Conservation (phyloP, 129 eudicot genomes). For the Chrysanthemum lavandulifolium region DNA sequence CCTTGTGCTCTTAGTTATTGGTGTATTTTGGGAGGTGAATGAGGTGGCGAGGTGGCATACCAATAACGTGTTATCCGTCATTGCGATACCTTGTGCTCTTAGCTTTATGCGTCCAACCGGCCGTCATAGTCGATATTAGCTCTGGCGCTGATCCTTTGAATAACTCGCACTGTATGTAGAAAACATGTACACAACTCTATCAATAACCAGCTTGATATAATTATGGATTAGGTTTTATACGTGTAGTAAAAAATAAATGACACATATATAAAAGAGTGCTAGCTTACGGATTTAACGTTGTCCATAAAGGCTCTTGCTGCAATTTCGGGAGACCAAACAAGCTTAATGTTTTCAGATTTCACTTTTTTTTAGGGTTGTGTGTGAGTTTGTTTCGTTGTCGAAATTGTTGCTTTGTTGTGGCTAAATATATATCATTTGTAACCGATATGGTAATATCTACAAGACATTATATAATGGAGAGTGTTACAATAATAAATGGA, state of each 20-base stretch:
- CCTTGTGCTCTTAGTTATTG: no score
- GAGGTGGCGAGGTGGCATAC: no score
- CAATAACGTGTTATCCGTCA: no score
- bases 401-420: no score
- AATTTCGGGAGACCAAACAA: slow-evolving; percentile 92
- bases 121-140: slow-evolving; percentile 88
- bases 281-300: slow-evolving; percentile 80
- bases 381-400: no score
- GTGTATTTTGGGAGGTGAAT: no score
- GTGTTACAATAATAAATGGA: no score
- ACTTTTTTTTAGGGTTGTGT: no score
- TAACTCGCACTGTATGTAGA: slow-evolving; percentile 37
- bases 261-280: not conserved
- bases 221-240: not conserved
- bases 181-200: not conserved
- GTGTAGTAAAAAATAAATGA: not conserved
- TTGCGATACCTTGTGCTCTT: no score
- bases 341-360: slow-evolving; percentile 53
- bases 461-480: no score
- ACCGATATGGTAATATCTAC: no score
- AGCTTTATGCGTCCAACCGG: slow-evolving; percentile 75
- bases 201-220: not conserved
- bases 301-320: slow-evolving; percentile 86
- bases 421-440: no score
- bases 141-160: slow-evolving; percentile 68